Conservation (phyloP, 176 grass and related monocot species). For the Saccharum officinarum region DNA sequence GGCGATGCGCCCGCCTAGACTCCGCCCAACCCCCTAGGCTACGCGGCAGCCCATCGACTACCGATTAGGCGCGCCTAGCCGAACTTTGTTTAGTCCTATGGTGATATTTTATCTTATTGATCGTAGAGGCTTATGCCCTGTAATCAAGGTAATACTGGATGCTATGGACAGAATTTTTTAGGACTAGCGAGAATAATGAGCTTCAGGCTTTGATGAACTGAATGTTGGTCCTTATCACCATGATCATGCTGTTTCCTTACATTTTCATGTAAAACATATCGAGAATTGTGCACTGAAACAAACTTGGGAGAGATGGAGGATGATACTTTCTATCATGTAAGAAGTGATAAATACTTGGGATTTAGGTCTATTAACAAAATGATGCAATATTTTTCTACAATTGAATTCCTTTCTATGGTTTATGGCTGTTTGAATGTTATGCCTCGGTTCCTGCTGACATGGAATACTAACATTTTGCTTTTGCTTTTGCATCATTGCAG, state of each 20-base stretch:
- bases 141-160: not conserved
- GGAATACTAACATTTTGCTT: constrained; percentile 17
- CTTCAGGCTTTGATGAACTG: not conserved
- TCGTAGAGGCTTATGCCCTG: not conserved
- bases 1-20: too few species aligned
- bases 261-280: not conserved
- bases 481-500: constrained; percentile 27
- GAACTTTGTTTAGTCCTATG: not conserved
- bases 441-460: constrained; percentile 13
- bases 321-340: not conserved
- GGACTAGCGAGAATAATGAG: constrained; percentile 15
- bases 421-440: not conserved
- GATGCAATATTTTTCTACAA: not conserved
- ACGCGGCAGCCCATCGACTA: too few species aligned
- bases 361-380: not conserved
- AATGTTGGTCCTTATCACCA: not conserved
- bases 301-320: not conserved
- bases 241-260: constrained; percentile 4
- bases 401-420: not conserved
- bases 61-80: too few species aligned
- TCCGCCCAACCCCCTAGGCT: too few species aligned
- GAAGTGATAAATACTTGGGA: not conserved
- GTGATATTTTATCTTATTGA: not conserved
- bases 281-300: not conserved
- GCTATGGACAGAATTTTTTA: not conserved